Percentiles rank a stretch among this genome's conserved stretches.
Conservation (phyloP, 2,329 filamentous ascomycete species). For the Hypoxylon sp. region DNA sequence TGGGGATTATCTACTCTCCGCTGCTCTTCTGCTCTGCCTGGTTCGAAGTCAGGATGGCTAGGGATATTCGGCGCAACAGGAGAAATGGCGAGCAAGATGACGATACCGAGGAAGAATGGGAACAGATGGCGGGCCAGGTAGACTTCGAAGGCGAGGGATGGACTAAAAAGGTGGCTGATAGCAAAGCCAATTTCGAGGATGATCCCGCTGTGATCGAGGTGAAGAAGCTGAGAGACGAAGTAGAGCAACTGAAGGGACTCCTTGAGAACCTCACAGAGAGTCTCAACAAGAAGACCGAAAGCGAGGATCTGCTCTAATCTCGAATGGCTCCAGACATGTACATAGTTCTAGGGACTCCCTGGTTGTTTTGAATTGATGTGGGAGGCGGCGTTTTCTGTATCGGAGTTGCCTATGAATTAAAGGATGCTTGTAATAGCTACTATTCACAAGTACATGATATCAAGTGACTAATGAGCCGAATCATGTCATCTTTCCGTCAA, state of each 20-base stretch:
- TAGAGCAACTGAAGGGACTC: constrained; percentile 67
- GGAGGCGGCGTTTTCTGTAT: neutral
- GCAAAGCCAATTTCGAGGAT: constrained; percentile 83
- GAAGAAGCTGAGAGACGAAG: constrained; percentile 67
- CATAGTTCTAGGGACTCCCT: no score
- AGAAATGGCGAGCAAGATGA: constrained; percentile 88
- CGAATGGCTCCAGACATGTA: neutral
- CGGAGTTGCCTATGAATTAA: neutral
- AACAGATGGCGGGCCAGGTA: constrained; percentile 78
- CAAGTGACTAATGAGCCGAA: neutral
- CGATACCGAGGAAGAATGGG: constrained; percentile 91
- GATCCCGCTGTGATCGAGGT: constrained; percentile 82
- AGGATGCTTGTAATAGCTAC: neutral
- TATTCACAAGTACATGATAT: neutral
- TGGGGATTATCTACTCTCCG: constrained; percentile 87
- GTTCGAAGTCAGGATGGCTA: constrained; percentile 75
- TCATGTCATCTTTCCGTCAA: neutral
- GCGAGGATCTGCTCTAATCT: constrained; percentile 37
- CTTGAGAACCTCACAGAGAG: constrained; percentile 51
- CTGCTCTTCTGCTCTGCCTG: constrained; percentile 82
- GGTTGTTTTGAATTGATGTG: neutral
- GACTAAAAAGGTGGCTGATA: constrained; percentile 81
- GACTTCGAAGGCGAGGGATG: constrained; percentile 89
- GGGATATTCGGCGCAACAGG: constrained; percentile 78
- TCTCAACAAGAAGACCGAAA: constrained; percentile 35